These are phyloP conservation scores for Vitis rupestris DNA, from an alignment of 164 flowering plant species.

Conservation along the genomic window DNA sequence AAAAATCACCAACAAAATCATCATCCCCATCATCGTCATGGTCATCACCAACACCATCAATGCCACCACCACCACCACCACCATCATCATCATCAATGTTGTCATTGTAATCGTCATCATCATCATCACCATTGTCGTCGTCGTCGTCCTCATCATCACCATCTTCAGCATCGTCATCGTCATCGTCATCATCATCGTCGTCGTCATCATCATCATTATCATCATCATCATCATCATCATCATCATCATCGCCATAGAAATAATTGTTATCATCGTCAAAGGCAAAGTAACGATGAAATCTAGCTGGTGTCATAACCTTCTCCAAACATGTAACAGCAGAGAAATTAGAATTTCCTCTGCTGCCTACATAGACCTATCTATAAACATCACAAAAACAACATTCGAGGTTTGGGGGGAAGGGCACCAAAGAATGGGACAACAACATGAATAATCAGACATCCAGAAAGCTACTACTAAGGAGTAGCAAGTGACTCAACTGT, in stretches of 20 bases:
- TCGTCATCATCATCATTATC: conserved; percentile 15
- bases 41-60: conserved; percentile 11
- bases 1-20: conserved; percentile 1
- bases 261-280: conserved; percentile 20
- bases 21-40: neutral
- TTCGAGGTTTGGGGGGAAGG: neutral
- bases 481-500: too few relatives aligned
- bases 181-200: conserved; percentile 13
- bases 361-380: conserved; percentile 15
- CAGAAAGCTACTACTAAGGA: too few relatives aligned
- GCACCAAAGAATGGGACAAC: neutral
- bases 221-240: neutral
- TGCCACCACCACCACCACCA: conserved; percentile 9
- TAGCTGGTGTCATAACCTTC: conserved; percentile 36
- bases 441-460: too few relatives aligned
- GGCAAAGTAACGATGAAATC: conserved; percentile 27
- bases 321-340: conserved; percentile 42
- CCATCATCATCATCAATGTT: conserved; percentile 12
- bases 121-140: conserved; percentile 1
- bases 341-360: conserved; percentile 53
- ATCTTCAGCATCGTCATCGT: conserved; percentile 18
- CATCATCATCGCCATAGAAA: conserved; percentile 13
- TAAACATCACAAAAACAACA: conserved; percentile 4
- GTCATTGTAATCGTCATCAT: conserved; percentile 20
- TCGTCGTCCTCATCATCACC: conserved; percentile 18